A percentile compares a stretch with the other conserved stretches of the same genome.
phyloP scores from a whole-genome alignment of 108 stramenopile species.

The Nitzschia sp. region DNA sequence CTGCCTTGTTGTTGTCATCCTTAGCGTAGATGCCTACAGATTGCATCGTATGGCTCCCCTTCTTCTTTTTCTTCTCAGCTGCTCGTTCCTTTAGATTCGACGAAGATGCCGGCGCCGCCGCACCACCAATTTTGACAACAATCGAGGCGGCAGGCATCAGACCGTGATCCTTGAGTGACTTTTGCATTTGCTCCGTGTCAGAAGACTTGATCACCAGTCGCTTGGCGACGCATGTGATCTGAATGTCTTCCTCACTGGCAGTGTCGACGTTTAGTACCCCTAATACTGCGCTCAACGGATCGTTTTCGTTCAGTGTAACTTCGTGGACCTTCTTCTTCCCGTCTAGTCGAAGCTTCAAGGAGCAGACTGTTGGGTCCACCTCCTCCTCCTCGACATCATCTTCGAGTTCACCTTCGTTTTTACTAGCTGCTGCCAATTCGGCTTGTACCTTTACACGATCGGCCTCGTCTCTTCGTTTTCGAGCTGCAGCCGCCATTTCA shows the following conservation, averaged over 20 bases:
- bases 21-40: slow-evolving; percentile 85
- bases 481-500: slow-evolving; percentile 65
- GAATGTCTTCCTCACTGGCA: slow-evolving; percentile 52
- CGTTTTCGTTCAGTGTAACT: slow-evolving; percentile 53
- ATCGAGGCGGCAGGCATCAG: slow-evolving; percentile 66
- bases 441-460: slow-evolving; percentile 47
- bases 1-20: slow-evolving; percentile 82
- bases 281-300: slow-evolving; percentile 51
- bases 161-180: slow-evolving; percentile 54
- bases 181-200: slow-evolving; percentile 56
- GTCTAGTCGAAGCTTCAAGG: slow-evolving; percentile 63
- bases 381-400: slow-evolving; percentile 55
- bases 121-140: slow-evolving; percentile 59
- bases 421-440: slow-evolving; percentile 42
- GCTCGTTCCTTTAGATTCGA: slow-evolving; percentile 65
- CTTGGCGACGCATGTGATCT: slow-evolving; percentile 82
- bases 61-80: slow-evolving; percentile 55
- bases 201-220: slow-evolving; percentile 69
- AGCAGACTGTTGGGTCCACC: slow-evolving; percentile 50
- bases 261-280: slow-evolving; percentile 44
- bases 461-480: slow-evolving; percentile 70
- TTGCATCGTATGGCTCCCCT: slow-evolving; percentile 89
- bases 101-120: slow-evolving; percentile 9
- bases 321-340: slow-evolving; percentile 81
- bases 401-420: slow-evolving; percentile 41